Evolutionary conservation across 1,284 basidiomycete genomes (phyloP), one percentile per base, ranked within the genome.

Genomic region (Puccinia hordei): DNA sequence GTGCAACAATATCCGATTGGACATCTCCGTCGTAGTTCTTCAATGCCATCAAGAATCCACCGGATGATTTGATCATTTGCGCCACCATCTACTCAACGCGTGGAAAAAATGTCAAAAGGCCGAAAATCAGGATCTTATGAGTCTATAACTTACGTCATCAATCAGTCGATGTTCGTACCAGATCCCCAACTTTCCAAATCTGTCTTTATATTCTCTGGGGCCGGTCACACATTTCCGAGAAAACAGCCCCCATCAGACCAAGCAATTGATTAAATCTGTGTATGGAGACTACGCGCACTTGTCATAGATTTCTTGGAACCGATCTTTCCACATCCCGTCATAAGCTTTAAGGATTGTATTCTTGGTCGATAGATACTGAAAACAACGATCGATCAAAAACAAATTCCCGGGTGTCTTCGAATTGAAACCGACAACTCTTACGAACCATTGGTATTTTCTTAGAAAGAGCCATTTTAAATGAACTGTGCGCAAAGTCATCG

Each of bases 1-100:
- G 76, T 12, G 83, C 83, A 19, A 83, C 63, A 72, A 83, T 83
- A 71, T 83, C 83, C 22, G 83, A 84, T 85, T 88, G 88, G 80
- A 98, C 93, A 85, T 97, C 95, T 72, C 95, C 95, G 85, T 97
- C 95, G 88, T 97, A 96, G 88, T 96, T 96, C 90, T 97, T 98
- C 87, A 91, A 91, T 5, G 96, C 96, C 95, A 94, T 97, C 27
- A 98, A 92, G 87, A 97, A 99, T 65, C 96, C 96, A 77, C 96
- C 96, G 0, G 92, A 91, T 30, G 92, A 94, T 88, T 99, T 99
- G 90, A 99, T 91, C 65, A 90, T 94, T 86, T 98, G 95, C 5
- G 96, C 96, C 66, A 98, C 95, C 94, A 97, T 96, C 87, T 96
- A 93, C 85, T 94, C 92, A 87, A 91, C 92, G 78, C 92, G 59